phyloP scores from a whole-genome alignment of 1,284 basidiomycete species.

The Boletellus deceptivus region DNA sequence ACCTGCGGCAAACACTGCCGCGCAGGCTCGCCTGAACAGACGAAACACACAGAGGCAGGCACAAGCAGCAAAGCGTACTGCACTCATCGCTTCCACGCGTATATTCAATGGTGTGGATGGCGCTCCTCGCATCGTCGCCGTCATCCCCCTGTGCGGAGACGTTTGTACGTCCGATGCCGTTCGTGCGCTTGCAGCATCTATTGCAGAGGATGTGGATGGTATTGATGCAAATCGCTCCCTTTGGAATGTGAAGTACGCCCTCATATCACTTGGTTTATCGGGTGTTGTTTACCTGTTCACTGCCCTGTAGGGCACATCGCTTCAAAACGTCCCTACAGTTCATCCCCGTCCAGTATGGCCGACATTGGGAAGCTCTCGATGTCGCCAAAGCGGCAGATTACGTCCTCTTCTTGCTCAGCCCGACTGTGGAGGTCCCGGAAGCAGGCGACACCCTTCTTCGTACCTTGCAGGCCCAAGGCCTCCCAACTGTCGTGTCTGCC shows the following conservation, averaged over 20 bases:
- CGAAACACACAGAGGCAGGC: conserved; percentile 79
- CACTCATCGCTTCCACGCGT: conserved; percentile 66
- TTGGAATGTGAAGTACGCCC: conserved; percentile 65
- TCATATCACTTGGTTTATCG: not conserved
- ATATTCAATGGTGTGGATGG: conserved; percentile 78
- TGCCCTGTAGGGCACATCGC: conserved; percentile 61
- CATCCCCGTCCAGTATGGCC: conserved; percentile 68
- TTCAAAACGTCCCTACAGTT: conserved; percentile 92
- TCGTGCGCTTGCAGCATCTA: conserved; percentile 59
- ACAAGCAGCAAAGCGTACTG: conserved; percentile 68
- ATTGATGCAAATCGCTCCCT: conserved; percentile 32
- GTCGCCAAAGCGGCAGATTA: conserved; percentile 91
- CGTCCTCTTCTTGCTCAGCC: conserved; percentile 82
- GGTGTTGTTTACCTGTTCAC: conserved; percentile 4
- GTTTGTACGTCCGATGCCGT: conserved; percentile 54
- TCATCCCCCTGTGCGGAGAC: conserved; percentile 75
- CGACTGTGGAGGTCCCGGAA: conserved; percentile 75
- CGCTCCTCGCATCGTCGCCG: conserved; percentile 75
- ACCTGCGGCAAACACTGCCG: conserved; percentile 34
- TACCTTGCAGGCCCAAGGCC: conserved; percentile 78
- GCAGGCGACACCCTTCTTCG: conserved; percentile 93
- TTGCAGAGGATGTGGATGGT: conserved; percentile 50
- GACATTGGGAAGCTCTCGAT: conserved; percentile 81
- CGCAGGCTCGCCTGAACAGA: conserved; percentile 67
- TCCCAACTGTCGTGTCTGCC: conserved; percentile 70